A percentile compares a stretch with the other conserved stretches of the same genome.
Conservation (phyloP, 2,329 filamentous ascomycete genomes). For the Monosporascus sp. region DNA sequence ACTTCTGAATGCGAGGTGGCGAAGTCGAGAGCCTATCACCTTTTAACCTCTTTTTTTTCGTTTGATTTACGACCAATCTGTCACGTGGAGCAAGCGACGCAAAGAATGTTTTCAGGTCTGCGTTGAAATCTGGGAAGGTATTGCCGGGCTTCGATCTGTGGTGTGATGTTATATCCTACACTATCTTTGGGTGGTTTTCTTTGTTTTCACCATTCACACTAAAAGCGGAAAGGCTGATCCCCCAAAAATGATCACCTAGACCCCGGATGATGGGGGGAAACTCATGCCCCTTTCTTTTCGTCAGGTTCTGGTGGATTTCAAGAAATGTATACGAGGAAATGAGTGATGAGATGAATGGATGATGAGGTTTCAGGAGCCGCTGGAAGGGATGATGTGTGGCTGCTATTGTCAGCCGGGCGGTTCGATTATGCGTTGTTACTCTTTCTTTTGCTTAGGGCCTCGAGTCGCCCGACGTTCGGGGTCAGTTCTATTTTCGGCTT, state of each 20-base stretch:
- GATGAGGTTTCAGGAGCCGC: slow-evolving; percentile 11
- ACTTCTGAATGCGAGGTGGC: not conserved
- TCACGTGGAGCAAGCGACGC: not conserved
- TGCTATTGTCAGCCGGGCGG: slow-evolving; percentile 15
- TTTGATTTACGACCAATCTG: not conserved
- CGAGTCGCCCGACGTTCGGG: not conserved
- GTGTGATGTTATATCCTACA: slow-evolving; percentile 1
- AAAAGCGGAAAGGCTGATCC: slow-evolving; percentile 12
- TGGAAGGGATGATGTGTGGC: slow-evolving; percentile 13
- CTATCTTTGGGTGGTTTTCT: slow-evolving; percentile 1
- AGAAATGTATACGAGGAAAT: slow-evolving; percentile 24
- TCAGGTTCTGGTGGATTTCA: slow-evolving; percentile 5
- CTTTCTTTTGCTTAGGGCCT: slow-evolving; percentile 11
- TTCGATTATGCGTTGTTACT: slow-evolving; percentile 13
- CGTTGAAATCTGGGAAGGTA: slow-evolving; percentile 9
- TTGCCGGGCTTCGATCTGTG: slow-evolving; percentile 3
- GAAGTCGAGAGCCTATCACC: not conserved
- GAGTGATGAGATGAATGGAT: slow-evolving; percentile 19
- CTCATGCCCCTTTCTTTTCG: slow-evolving; percentile 9
- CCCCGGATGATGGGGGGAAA: slow-evolving; percentile 3
- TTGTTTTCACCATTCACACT: not conserved
- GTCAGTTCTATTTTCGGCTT: slow-evolving; percentile 24
- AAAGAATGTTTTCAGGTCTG: slow-evolving; percentile 5
- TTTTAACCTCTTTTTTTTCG: not conserved
- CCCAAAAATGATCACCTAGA: slow-evolving; percentile 11